These are phyloP conservation scores for Aspergillus steynii DNA, from an alignment of 495 filamentous ascomycete genomes.

Conservation along the genomic window DNA sequence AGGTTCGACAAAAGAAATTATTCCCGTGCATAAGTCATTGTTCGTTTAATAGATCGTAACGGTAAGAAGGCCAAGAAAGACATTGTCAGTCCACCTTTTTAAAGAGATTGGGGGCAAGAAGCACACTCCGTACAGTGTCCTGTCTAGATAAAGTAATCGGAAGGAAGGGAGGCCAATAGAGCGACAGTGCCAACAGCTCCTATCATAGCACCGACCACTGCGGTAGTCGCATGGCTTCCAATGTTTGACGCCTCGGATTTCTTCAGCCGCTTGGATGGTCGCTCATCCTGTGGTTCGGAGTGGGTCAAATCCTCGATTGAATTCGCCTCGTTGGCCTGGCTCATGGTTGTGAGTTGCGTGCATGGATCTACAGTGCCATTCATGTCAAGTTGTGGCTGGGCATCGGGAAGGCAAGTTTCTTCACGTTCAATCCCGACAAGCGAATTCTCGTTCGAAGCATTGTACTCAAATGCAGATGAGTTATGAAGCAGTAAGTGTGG, in stretches of 20 bases:
- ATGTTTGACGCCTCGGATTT: constrained; percentile 19
- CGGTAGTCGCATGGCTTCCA: constrained; percentile 44
- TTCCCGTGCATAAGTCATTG: neutral
- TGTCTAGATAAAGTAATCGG: constrained; percentile 37
- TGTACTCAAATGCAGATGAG: neutral
- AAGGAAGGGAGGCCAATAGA: constrained; percentile 45
- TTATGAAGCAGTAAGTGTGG: neutral
- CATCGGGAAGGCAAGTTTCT: constrained; percentile 25
- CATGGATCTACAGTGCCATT: constrained; percentile 3
- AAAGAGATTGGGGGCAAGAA: constrained; percentile 12
- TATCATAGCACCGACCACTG: constrained; percentile 44
- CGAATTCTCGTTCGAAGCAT: neutral
- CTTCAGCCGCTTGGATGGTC: constrained; percentile 37
- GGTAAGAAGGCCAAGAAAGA: neutral
- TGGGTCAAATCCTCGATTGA: constrained; percentile 14
- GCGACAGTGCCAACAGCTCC: constrained; percentile 53
- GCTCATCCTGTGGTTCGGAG: constrained; percentile 18
- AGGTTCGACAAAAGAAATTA: constrained; percentile 5
- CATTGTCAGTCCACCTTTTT: neutral
- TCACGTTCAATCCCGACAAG: constrained; percentile 3
- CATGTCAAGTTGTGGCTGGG: constrained; percentile 23
- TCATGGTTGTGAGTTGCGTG: constrained; percentile 13
- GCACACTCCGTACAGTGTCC: neutral
- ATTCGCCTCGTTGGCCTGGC: neutral
- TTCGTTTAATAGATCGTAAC: constrained; percentile 1